A percentile compares a stretch with the other conserved stretches of the same genome.
Evolutionary conservation across 768 basidiomycete genomes (phyloP).

Genomic region (Phanerochaete sordida): DNA sequence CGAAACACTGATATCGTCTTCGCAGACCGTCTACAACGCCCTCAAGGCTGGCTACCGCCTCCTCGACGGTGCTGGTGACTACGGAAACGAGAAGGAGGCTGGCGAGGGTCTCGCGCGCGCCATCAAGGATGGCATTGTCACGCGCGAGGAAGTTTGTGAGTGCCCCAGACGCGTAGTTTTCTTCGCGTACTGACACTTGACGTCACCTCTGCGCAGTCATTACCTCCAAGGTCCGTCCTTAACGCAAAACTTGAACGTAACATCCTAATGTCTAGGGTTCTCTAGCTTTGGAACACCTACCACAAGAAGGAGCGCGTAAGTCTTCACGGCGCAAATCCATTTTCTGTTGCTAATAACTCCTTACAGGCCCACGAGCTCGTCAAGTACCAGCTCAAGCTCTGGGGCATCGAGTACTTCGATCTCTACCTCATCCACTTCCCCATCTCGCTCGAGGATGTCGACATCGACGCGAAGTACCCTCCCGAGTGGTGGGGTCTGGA

Average conservation of each 20-base stretch:
- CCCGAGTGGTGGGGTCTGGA: slow-evolving; percentile 81
- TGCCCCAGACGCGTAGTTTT: slow-evolving; percentile 11
- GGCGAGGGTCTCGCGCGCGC: slow-evolving; percentile 76
- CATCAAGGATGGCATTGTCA: slow-evolving; percentile 78
- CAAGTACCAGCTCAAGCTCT: slow-evolving; percentile 67
- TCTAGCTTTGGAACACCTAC: slow-evolving; percentile 84
- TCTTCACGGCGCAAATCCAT: not conserved
- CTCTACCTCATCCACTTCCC: slow-evolving; percentile 86
- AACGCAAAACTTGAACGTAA: not conserved
- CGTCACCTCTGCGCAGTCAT: slow-evolving; percentile 48
- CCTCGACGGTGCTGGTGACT: slow-evolving; percentile 82
- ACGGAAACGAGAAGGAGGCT: slow-evolving; percentile 87
- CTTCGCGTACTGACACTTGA: not conserved
- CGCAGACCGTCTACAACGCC: slow-evolving; percentile 75
- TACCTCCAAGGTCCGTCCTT: slow-evolving; percentile 64
- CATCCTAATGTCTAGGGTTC: not conserved
- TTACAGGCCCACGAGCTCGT: slow-evolving; percentile 49
- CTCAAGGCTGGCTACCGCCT: slow-evolving; percentile 87
- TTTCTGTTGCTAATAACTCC: not conserved
- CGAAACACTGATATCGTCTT: not conserved
- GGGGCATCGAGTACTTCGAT: slow-evolving; percentile 86
- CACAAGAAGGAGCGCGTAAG: slow-evolving; percentile 75
- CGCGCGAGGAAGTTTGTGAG: slow-evolving; percentile 84
- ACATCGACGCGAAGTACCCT: slow-evolving; percentile 72
- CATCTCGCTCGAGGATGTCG: slow-evolving; percentile 75